Evolutionary conservation across 108 stramenopile species (phyloP), one percentile per base, ranked within the genome.

Genomic region (Skeletonema tropicum): DNA sequence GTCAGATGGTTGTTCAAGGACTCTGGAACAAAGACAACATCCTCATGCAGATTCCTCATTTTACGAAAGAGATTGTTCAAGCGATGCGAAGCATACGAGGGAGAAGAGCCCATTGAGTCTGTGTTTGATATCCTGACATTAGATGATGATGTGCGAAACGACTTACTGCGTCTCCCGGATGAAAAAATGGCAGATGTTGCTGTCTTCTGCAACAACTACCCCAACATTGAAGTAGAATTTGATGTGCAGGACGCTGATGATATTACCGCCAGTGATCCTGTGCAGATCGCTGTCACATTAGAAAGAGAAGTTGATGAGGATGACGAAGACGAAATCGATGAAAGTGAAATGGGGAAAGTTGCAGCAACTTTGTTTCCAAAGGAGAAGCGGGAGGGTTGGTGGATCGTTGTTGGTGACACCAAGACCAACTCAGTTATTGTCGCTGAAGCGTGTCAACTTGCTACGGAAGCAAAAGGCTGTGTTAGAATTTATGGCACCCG

Each of bases 1-100:
- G 94, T 57, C 98, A 99, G 74, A 98, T 97, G 97, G 87, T 99
- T 64, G 97, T 98, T 19, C 98, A 99, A 76, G 98, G 97, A 30
- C 82, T 97, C 14, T 98, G 98, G 98, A 97, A 91, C 70, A 93
- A 89, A 66, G 99, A 98, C 72, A 79, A 95, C 76, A 85, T 90
- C 9, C 77, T 98, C 57, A 86, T 95, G 74, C 95, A 96, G 80
- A 91, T 99, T 48, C 99, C 99, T 41, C 97, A 99, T 79, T 98
- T 99, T 82, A 95, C 95, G 11, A 86, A 92, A 30, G 99, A 95
- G 60, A 94, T 97, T 57, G 77, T 97, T 26, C 58, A 87, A 21
- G n/a, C 86, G 93, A 58, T 94, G 91, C 67, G 55, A 82, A 49
- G 65, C 82, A 15, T 80, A 94, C 75, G 71, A 89, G 41, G 90